phyloP scores from a whole-genome alignment of 345 rosid genomes.

The Rhizophora apiculata region DNA sequence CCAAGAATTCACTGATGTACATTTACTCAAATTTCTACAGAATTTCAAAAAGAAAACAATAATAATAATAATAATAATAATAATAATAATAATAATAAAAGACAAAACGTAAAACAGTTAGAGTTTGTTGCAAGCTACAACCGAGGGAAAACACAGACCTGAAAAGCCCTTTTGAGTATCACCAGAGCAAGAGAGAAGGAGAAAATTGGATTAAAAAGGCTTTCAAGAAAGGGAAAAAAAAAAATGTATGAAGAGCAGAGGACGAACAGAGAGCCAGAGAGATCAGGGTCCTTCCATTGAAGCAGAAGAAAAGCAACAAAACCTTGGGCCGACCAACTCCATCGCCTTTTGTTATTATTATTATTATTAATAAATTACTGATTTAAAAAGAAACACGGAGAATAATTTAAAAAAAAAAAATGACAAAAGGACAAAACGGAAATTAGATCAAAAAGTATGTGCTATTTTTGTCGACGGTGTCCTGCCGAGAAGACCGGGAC shows the following conservation, averaged over 20 bases:
- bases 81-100: not conserved
- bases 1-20: not conserved
- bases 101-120: not conserved
- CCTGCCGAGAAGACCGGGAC: not conserved
- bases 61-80: no score
- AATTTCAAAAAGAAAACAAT: not conserved
- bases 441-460: conserved; percentile 20
- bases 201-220: conserved; percentile 7
- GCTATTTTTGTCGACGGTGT: conserved; percentile 1
- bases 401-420: not conserved
- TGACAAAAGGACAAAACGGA: conserved; percentile 24
- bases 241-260: conserved; percentile 30
- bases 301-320: conserved; percentile 50
- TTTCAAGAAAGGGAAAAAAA: not conserved
- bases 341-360: not conserved
- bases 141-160: not conserved
- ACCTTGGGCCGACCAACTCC: conserved; percentile 25
- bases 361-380: not conserved
- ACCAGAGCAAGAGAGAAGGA: not conserved
- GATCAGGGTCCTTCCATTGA: conserved; percentile 52
- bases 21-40: not conserved
- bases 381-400: not conserved
- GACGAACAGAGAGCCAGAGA: conserved; percentile 8
- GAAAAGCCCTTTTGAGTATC: not conserved
- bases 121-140: not conserved